A percentile compares a stretch with the other conserved stretches of the same genome.
phyloP scores from a whole-genome alignment of 805 yeast species.

The Hanseniaspora jakobsenii region DNA sequence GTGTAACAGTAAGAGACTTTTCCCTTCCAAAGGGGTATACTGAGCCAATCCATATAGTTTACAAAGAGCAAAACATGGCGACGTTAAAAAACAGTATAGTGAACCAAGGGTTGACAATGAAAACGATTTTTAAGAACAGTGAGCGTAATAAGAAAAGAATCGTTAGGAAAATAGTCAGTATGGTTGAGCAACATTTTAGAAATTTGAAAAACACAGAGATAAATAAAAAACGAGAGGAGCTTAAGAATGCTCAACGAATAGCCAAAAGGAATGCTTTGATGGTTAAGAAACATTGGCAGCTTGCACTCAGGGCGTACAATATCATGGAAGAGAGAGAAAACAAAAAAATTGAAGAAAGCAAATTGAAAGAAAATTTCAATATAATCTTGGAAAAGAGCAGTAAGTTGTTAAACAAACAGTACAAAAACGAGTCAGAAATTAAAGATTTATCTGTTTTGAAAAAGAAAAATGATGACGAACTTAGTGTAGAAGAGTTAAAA shows the following conservation, averaged over 20 bases:
- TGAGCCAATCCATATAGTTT: slow-evolving; percentile 35
- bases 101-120: slow-evolving; percentile 60
- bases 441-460: too few species aligned
- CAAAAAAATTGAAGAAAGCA: too few species aligned
- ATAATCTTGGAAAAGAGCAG: too few species aligned
- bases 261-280: slow-evolving; percentile 76
- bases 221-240: slow-evolving; percentile 61
- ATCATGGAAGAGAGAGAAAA: slow-evolving; percentile 63
- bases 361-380: slow-evolving; percentile 68
- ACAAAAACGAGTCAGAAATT: too few species aligned
- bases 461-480: too few species aligned
- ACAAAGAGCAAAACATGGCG: slow-evolving; percentile 29
- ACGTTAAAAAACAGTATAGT: slow-evolving; percentile 64
- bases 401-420: too few species aligned
- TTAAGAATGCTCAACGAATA: slow-evolving; percentile 51
- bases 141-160: slow-evolving; percentile 53
- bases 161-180: slow-evolving; percentile 59
- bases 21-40: slow-evolving; percentile 35
- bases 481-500: too few species aligned
- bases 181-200: slow-evolving; percentile 79
- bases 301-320: slow-evolving; percentile 71
- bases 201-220: slow-evolving; percentile 83
- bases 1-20: slow-evolving; percentile 24
- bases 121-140: slow-evolving; percentile 57
- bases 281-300: slow-evolving; percentile 79